phyloP scores from a whole-genome alignment of 2,329 filamentous ascomycete genomes.

The Colletotrichum tabaci region DNA sequence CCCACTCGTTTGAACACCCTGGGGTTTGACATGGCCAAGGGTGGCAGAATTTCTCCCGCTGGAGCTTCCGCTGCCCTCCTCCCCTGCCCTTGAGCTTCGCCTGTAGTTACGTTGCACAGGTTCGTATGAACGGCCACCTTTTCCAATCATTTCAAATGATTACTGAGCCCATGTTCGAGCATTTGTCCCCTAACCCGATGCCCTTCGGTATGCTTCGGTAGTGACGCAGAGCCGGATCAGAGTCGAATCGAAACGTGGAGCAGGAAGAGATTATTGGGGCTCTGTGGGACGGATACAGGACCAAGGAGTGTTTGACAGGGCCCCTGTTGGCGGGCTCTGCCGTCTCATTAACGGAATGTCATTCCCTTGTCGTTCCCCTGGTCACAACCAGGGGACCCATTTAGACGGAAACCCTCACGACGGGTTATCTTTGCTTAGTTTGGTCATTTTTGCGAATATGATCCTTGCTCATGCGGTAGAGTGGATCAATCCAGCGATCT shows the following conservation, averaged over 20 bases:
- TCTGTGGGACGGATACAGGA: conserved; percentile 2
- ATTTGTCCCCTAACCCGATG: conserved; percentile 11
- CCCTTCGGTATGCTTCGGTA: conserved; percentile 35
- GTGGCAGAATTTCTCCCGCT: conserved; percentile 32
- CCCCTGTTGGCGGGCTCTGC: conserved; percentile 42
- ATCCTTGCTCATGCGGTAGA: conserved; percentile 32
- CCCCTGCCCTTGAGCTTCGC: conserved; percentile 20
- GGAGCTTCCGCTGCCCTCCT: neutral
- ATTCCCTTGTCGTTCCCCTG: conserved; percentile 20
- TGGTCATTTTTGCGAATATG: conserved; percentile 40
- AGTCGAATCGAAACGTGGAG: conserved; percentile 37
- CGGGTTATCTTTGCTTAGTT: conserved; percentile 41
- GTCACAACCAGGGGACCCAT: conserved; percentile 31
- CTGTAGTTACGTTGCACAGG: conserved; percentile 17
- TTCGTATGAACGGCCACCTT: conserved; percentile 18
- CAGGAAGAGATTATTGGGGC: conserved; percentile 28
- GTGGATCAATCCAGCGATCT: conserved; percentile 41
- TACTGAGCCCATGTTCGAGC: conserved; percentile 11
- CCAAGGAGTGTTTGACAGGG: conserved; percentile 28
- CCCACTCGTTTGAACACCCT: conserved; percentile 20
- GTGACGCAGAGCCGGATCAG: conserved; percentile 38
- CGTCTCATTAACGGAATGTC: conserved; percentile 40
- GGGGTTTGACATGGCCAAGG: conserved; percentile 9
- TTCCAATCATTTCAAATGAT: conserved; percentile 20
- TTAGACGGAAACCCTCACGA: conserved; percentile 30